Conservation (phyloP, 306 rosid genomes). For the Adenanthera pavonina region DNA sequence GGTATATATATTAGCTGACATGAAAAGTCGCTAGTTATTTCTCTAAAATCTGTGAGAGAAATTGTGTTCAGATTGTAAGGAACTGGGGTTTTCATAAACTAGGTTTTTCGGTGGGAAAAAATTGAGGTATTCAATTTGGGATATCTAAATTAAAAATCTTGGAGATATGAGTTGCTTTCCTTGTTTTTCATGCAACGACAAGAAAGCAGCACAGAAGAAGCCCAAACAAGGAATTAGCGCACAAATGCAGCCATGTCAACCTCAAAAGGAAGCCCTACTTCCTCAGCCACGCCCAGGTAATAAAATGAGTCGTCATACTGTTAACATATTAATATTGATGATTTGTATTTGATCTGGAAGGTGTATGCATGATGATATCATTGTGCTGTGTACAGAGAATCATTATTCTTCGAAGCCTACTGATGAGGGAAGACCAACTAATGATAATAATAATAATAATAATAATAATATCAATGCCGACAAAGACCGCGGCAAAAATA, state of each 20-base stretch:
- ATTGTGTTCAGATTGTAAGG: background rate
- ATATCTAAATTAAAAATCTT: constrained; percentile 1
- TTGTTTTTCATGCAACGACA: constrained; percentile 71
- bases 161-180: constrained; percentile 82
- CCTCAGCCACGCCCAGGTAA: constrained; percentile 49
- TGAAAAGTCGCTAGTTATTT: constrained; percentile 20
- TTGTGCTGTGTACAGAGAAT: constrained; percentile 50
- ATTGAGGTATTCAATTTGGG: constrained; percentile 6
- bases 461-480: constrained; percentile 42
- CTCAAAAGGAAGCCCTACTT: constrained; percentile 47
- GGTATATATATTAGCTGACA: background rate
- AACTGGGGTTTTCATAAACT: constrained; percentile 1
- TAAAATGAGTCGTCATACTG: background rate
- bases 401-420: constrained; percentile 10
- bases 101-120: background rate
- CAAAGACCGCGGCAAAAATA: constrained; percentile 49
- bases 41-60: background rate
- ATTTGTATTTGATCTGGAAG: background rate
- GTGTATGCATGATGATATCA: background rate
- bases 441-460: no score
- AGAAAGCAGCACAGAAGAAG: constrained; percentile 50
- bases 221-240: constrained; percentile 39
- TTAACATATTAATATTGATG: no score
- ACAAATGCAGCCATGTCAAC: constrained; percentile 24
- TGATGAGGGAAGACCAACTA: constrained; percentile 43